Evolutionary conservation across 2,329 filamentous ascomycete species (phyloP).

Genomic region (Akanthomyces lecanii): DNA sequence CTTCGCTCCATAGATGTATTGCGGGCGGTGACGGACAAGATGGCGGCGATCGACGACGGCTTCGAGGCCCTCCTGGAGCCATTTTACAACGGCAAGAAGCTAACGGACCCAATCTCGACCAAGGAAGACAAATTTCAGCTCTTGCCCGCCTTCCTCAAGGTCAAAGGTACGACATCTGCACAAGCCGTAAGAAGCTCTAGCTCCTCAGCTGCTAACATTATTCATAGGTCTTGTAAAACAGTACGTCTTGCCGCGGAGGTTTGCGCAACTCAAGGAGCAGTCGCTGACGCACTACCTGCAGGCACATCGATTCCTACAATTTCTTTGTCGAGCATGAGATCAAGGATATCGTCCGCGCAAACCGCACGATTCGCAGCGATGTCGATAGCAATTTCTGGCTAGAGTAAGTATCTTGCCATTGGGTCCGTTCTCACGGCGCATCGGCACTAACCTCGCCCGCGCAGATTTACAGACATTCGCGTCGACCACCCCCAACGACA

Average conservation of each 20-base stretch:
- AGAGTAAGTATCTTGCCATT: slow-evolving; percentile 45
- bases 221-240: slow-evolving; percentile 75
- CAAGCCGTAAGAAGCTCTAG: background rate
- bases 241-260: slow-evolving; percentile 34
- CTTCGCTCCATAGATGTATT: slow-evolving; percentile 25
- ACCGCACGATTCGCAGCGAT: slow-evolving; percentile 83
- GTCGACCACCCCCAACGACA: slow-evolving; percentile 76
- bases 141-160: slow-evolving; percentile 93
- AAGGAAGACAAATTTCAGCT: slow-evolving; percentile 93
- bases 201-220: slow-evolving; percentile 17
- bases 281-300: slow-evolving; percentile 23
- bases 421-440: background rate
- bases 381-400: slow-evolving; percentile 91
- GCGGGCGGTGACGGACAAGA: slow-evolving; percentile 34
- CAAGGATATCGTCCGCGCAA: slow-evolving; percentile 93
- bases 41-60: slow-evolving; percentile 56
- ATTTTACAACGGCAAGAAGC: slow-evolving; percentile 64
- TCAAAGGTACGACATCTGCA: slow-evolving; percentile 60
- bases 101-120: slow-evolving; percentile 60
- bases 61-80: slow-evolving; percentile 64
- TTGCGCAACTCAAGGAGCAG: background rate
- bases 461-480: slow-evolving; percentile 76
- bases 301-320: slow-evolving; percentile 96
- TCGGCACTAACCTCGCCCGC: slow-evolving; percentile 1
- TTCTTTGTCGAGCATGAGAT: slow-evolving; percentile 96